A percentile compares a stretch with the other conserved stretches of the same genome.
phyloP scores from a whole-genome alignment of 345 rosid species.

The Kernera saxatilis region DNA sequence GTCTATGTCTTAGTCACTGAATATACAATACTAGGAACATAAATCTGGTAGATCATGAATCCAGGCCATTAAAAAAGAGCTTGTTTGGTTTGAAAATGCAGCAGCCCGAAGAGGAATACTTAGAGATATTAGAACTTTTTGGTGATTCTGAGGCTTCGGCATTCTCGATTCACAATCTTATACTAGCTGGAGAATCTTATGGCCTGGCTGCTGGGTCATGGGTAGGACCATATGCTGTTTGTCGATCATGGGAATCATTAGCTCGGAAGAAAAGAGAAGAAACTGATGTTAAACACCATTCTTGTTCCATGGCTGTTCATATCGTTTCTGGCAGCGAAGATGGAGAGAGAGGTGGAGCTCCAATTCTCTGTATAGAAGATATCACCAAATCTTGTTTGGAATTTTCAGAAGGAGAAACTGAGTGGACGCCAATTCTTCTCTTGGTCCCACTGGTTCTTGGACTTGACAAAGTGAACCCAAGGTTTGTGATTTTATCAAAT shows the following conservation, averaged over 20 bases:
- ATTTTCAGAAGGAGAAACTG: slow-evolving; percentile 55
- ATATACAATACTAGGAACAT: slow-evolving; percentile 32
- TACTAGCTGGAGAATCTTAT: slow-evolving; percentile 74
- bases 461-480: slow-evolving; percentile 80
- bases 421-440: slow-evolving; percentile 77
- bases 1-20: slow-evolving; percentile 23
- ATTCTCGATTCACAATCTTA: slow-evolving; percentile 89
- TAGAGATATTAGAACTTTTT: slow-evolving; percentile 69
- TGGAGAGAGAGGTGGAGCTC: slow-evolving; percentile 98
- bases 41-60: neutral
- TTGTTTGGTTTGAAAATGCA: slow-evolving; percentile 66
- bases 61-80: slow-evolving; percentile 40
- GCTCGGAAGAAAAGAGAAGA: slow-evolving; percentile 44
- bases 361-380: slow-evolving; percentile 82
- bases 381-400: slow-evolving; percentile 62
- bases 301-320: slow-evolving; percentile 78
- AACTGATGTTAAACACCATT: slow-evolving; percentile 27
- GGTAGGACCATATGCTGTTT: slow-evolving; percentile 97
- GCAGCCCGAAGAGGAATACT: slow-evolving; percentile 61
- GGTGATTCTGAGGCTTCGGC: slow-evolving; percentile 68
- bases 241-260: slow-evolving; percentile 87
- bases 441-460: slow-evolving; percentile 99
- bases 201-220: slow-evolving; percentile 98
- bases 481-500: slow-evolving; percentile 53
- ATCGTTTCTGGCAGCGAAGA: slow-evolving; percentile 94